Percentiles rank a stretch among this genome's conserved stretches.
Conservation (phyloP, 768 basidiomycete genomes). For the Daedaleopsis nitida region DNA sequence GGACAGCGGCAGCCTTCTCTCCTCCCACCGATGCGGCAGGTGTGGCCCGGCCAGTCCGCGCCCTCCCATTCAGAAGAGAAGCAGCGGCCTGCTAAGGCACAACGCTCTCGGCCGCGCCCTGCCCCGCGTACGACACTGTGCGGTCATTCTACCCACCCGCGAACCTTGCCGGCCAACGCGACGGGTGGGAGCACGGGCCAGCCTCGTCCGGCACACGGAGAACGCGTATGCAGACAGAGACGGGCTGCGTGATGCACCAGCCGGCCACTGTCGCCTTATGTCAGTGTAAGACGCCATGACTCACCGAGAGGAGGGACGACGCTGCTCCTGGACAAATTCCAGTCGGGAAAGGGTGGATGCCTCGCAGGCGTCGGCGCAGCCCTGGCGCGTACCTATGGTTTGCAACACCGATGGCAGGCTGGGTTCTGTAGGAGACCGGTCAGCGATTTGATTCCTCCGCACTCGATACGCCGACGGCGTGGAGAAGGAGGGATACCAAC, state of each 20-base stretch:
- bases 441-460: background rate
- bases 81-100: slow-evolving; percentile 15
- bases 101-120: background rate
- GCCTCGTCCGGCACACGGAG: background rate
- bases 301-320: background rate
- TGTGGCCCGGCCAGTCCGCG: slow-evolving; percentile 3
- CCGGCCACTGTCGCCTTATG: background rate
- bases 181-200: no score
- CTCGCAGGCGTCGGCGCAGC: background rate
- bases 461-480: no score
- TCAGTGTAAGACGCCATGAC: background rate
- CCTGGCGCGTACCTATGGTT: background rate
- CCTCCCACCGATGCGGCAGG: slow-evolving; percentile 7
- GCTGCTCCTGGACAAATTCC: background rate
- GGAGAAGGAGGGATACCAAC: background rate
- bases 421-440: background rate
- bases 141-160: slow-evolving; percentile 10
- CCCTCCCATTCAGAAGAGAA: background rate
- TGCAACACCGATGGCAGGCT: background rate
- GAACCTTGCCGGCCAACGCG: slow-evolving; percentile 11
- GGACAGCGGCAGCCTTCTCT: slow-evolving; percentile 21
- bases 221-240: background rate
- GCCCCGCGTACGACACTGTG: slow-evolving; percentile 5
- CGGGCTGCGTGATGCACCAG: background rate
- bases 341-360: background rate